Conservation (phyloP, 305 asterid species). For the Solanum hybrid region DNA sequence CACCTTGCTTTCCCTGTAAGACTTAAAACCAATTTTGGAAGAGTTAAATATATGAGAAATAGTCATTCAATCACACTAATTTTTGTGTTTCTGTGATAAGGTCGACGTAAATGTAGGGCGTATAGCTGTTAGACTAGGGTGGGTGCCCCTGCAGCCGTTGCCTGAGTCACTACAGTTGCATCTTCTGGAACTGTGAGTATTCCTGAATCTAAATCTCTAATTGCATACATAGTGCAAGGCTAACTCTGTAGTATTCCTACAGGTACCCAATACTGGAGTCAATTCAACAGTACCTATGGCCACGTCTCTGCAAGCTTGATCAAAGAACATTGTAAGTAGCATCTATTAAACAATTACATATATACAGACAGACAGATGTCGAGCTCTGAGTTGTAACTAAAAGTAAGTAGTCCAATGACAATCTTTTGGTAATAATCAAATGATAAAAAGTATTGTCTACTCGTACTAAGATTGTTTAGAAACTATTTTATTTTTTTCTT, state of each 20-base stretch:
- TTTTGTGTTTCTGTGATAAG: slow-evolving; percentile 26
- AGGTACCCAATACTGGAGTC: slow-evolving; percentile 96
- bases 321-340: slow-evolving; percentile 74
- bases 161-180: slow-evolving; percentile 98
- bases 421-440: background rate
- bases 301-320: slow-evolving; percentile 99
- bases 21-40: slow-evolving; percentile 10
- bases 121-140: slow-evolving; percentile 95
- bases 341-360: background rate
- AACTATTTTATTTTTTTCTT: background rate
- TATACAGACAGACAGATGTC: background rate
- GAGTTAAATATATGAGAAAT: background rate
- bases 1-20: slow-evolving; percentile 99
- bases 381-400: background rate
- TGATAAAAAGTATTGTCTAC: background rate
- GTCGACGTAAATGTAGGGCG: slow-evolving; percentile 99
- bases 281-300: slow-evolving; percentile 92
- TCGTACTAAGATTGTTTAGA: background rate
- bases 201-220: slow-evolving; percentile 7
- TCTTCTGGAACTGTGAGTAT: slow-evolving; percentile 83
- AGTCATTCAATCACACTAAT: slow-evolving; percentile 23
- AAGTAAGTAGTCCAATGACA: background rate
- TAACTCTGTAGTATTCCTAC: slow-evolving; percentile 19
- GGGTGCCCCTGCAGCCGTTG: slow-evolving; percentile 99
- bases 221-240: slow-evolving; percentile 10